A percentile compares a stretch with the other conserved stretches of the same genome.
These are phyloP conservation scores for Aureobasidium pullulans DNA, from an alignment of 2,329 filamentous ascomycete genomes.

Conservation along the genomic window DNA sequence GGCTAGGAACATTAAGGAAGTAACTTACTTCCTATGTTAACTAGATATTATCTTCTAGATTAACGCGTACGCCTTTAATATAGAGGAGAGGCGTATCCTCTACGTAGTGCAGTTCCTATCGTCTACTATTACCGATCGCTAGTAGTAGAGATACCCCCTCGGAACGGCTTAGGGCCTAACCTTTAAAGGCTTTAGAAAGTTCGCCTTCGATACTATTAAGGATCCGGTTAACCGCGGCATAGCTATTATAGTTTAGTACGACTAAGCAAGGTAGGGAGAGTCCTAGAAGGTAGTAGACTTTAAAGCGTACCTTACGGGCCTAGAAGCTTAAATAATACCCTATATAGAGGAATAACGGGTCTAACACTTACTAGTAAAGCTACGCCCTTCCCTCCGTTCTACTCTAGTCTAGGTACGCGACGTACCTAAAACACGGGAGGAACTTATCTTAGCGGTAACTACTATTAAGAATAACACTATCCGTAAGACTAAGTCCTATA, in stretches of 20 bases:
- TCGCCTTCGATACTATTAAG: not conserved
- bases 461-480: too few species aligned
- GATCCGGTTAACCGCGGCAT: not conserved
- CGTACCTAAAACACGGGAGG: not conserved
- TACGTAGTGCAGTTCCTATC: too few species aligned
- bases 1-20: too few species aligned
- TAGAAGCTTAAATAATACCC: not conserved
- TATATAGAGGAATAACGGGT: not conserved
- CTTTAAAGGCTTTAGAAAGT: not conserved
- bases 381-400: not conserved
- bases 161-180: not conserved
- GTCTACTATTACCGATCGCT: too few species aligned
- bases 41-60: too few species aligned
- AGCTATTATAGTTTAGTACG: not conserved
- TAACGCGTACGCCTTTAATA: too few species aligned
- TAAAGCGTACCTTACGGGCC: not conserved
- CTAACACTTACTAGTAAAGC: not conserved
- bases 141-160: not conserved
- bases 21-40: too few species aligned
- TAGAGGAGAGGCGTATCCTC: too few species aligned
- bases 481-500: too few species aligned
- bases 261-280: not conserved
- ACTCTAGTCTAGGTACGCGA: not conserved
- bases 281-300: not conserved
- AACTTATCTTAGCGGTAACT: not conserved